Evolutionary conservation across 345 rosid genomes (phyloP), one percentile per base, ranked within the genome.

Genomic region (Trapa bicornis): DNA sequence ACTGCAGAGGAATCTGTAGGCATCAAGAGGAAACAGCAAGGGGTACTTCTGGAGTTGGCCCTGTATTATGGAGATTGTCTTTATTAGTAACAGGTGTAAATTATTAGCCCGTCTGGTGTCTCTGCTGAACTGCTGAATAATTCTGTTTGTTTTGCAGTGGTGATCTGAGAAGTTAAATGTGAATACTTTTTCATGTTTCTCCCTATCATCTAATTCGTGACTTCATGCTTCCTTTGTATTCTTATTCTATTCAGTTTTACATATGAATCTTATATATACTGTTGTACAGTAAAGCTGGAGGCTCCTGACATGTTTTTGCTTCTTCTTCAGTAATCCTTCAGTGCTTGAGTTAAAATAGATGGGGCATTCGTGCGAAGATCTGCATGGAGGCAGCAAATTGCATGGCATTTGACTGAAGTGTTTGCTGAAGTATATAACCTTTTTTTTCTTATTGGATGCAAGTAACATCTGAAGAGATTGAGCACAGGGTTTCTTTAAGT

Each of bases 331-430:
- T 11, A 45, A 11, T 45, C 48, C 48, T 45, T 1, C 48, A 45
- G 48, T 45, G 48, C 11, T 45, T 72, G 63, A 75, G 75, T 70
- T 67, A 74, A 39, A 42, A 7, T 60, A 37, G 64, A 39, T 6
- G 73, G 71, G 53, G 94, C 89, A 81, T 16, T 17, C 17, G 56
- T 17, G 56, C 4, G 0, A 35, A 3, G 15, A 10, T 9, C 63
- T 33, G 14, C 7, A 5, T 50, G 60, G 33, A 17, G 60, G 35
- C 33, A 54, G 60, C 35, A 5, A n/a, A 54, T n/a, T 54, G 10
- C 60, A 15, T 1, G 60, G 37, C 32, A 4, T 10, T 8, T 58
- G 63, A 32, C 35, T 17, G 32, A 29, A 57, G 35, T 9, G 36
- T 57, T 33, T 32, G 33, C 32, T 22, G 35, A 22, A 6, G 12